A percentile compares a stretch with the other conserved stretches of the same genome.
These are phyloP conservation scores for Umbellularia californica DNA, from an alignment of 164 flowering plant genomes.

Conservation along the genomic window DNA sequence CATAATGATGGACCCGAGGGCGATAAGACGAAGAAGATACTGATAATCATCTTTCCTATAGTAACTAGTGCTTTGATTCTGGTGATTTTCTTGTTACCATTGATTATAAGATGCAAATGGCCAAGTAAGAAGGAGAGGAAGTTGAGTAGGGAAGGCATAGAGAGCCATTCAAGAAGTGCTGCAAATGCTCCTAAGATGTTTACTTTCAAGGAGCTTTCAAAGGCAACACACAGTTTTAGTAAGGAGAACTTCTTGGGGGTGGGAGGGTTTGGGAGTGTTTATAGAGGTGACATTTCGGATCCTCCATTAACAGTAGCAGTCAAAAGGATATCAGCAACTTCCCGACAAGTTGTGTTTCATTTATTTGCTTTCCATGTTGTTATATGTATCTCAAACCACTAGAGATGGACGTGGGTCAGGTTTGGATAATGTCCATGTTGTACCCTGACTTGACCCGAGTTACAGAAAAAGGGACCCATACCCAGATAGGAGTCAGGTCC, in stretches of 20 bases:
- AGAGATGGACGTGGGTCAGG: not conserved
- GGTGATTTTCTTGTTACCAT: not conserved
- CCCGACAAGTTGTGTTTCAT: conserved; percentile 32
- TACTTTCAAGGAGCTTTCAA: conserved; percentile 34
- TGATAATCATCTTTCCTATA: conserved; percentile 11
- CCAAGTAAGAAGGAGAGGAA: conserved; percentile 8
- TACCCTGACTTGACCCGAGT: not conserved
- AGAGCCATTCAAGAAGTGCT: conserved; percentile 34
- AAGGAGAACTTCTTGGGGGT: conserved; percentile 38
- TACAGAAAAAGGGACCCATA: too few relatives aligned
- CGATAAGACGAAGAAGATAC: conserved; percentile 31
- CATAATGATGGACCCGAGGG: not conserved
- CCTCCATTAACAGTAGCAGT: conserved; percentile 34
- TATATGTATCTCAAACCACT: too few relatives aligned
- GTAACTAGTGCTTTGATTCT: conserved; percentile 30
- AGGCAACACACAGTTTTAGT: conserved; percentile 37
- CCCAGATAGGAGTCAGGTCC: too few relatives aligned
- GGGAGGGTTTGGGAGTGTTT: conserved; percentile 51
- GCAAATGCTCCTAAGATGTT: conserved; percentile 41
- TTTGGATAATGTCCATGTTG: not conserved
- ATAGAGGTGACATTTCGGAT: conserved; percentile 27
- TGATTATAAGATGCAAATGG: not conserved
- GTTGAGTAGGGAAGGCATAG: conserved; percentile 26
- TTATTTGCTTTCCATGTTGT: not conserved
- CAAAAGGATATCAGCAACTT: conserved; percentile 45